A percentile compares a stretch with the other conserved stretches of the same genome.
Evolutionary conservation across 2,329 filamentous ascomycete species (phyloP).

Genomic region (Colletotrichum eremochloae): DNA sequence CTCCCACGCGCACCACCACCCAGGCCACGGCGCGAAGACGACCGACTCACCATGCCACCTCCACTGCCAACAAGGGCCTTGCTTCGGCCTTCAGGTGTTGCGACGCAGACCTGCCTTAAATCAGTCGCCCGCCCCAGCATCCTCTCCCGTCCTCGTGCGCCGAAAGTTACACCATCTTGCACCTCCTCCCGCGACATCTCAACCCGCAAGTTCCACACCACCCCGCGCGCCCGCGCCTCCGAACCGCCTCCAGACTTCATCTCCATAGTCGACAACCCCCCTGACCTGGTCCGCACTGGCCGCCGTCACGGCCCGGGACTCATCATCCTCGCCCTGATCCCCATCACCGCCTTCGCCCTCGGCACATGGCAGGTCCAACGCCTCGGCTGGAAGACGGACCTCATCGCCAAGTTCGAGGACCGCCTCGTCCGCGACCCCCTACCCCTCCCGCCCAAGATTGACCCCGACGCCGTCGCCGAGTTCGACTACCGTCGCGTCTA

Average conservation of each 20-base stretch:
- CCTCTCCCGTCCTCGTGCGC: background rate
- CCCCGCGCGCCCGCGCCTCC: constrained; percentile 40
- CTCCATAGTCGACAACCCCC: constrained; percentile 89
- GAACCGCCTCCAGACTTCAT: constrained; percentile 72
- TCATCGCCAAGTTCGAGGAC: constrained; percentile 93
- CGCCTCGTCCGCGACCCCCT: constrained; percentile 87
- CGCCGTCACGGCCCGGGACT: constrained; percentile 83
- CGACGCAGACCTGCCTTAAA: constrained; percentile 7
- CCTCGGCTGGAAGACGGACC: constrained; percentile 91
- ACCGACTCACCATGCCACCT: constrained; percentile 24
- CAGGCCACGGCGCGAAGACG: background rate
- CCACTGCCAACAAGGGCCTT: constrained; percentile 22
- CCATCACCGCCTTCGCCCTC: constrained; percentile 88
- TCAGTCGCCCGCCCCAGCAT: background rate
- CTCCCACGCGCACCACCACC: constrained; percentile 18
- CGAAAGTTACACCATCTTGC: background rate
- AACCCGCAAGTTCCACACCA: constrained; percentile 38
- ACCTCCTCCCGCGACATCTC: background rate
- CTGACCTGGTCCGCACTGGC: constrained; percentile 81
- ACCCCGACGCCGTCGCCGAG: constrained; percentile 83
- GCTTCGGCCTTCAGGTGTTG: constrained; percentile 7
- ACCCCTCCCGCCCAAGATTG: constrained; percentile 85
- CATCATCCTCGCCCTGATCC: constrained; percentile 87
- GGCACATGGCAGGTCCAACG: constrained; percentile 97
- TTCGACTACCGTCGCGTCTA: constrained; percentile 93